These are phyloP conservation scores for Lupinus albus DNA, from an alignment of 306 rosid species.

Conservation along the genomic window DNA sequence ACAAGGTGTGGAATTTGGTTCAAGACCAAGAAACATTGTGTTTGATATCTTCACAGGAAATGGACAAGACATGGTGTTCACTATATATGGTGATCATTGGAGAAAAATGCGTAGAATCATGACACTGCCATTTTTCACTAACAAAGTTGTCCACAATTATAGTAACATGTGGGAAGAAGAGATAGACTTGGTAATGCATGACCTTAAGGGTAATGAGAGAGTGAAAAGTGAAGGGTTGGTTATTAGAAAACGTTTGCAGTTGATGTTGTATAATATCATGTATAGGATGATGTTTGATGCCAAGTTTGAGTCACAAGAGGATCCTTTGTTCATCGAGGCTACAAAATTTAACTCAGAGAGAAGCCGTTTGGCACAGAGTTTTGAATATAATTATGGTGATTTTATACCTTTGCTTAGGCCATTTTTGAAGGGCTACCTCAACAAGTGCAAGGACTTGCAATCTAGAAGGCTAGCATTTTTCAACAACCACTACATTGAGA, in stretches of 20 bases:
- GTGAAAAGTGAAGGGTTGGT: slow-evolving; percentile 61
- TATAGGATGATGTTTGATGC: slow-evolving; percentile 87
- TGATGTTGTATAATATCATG: slow-evolving; percentile 81
- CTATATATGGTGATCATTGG: slow-evolving; percentile 78
- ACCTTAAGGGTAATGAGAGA: slow-evolving; percentile 44
- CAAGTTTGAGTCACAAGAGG: slow-evolving; percentile 76
- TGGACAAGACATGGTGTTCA: slow-evolving; percentile 93
- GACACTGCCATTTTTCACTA: slow-evolving; percentile 84
- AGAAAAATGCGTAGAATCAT: slow-evolving; percentile 85
- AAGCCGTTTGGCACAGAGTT: slow-evolving; percentile 84
- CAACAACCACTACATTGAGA: slow-evolving; percentile 59
- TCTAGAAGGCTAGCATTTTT: slow-evolving; percentile 67
- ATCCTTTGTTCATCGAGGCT: slow-evolving; percentile 75
- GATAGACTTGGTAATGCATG: slow-evolving; percentile 72
- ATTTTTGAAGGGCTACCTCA: slow-evolving; percentile 71
- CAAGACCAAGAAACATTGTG: slow-evolving; percentile 73
- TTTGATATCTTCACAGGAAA: slow-evolving; percentile 80
- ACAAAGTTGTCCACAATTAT: slow-evolving; percentile 71
- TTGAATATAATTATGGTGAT: slow-evolving; percentile 88
- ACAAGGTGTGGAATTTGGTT: slow-evolving; percentile 78
- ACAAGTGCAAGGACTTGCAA: slow-evolving; percentile 79
- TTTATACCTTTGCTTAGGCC: slow-evolving; percentile 86
- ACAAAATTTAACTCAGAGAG: slow-evolving; percentile 77
- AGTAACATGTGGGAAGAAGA: slow-evolving; percentile 85
- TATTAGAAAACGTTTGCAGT: slow-evolving; percentile 64